phyloP scores from a whole-genome alignment of 805 yeast species.

The Kluyveromyces lactis region DNA sequence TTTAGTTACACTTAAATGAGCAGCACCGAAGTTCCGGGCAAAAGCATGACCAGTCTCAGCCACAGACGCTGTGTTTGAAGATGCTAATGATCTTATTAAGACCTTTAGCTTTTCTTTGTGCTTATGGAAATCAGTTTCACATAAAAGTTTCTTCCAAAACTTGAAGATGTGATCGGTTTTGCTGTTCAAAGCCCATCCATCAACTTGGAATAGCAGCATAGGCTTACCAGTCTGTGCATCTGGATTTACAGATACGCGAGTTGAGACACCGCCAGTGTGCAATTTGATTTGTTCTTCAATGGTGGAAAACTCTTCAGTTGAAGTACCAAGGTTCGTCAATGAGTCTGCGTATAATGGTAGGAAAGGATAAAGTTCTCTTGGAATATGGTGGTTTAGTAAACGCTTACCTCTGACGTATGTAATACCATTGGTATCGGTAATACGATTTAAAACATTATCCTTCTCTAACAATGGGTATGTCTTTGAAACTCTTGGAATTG shows the following conservation, averaged over 20 bases:
- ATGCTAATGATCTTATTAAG: slow-evolving; percentile 62
- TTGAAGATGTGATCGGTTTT: slow-evolving; percentile 54
- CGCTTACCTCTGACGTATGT: slow-evolving; percentile 68
- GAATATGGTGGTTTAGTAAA: slow-evolving; percentile 44
- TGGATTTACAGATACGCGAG: slow-evolving; percentile 49
- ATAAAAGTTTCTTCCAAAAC: slow-evolving; percentile 61
- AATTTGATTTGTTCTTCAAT: slow-evolving; percentile 79
- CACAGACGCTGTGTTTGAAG: slow-evolving; percentile 68
- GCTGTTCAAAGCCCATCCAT: slow-evolving; percentile 63
- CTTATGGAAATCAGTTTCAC: slow-evolving; percentile 54
- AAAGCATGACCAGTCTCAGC: slow-evolving; percentile 85
- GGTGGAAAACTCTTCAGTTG: slow-evolving; percentile 57
- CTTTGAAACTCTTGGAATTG: slow-evolving; percentile 56
- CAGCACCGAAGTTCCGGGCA: slow-evolving; percentile 61
- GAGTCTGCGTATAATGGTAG: slow-evolving; percentile 74
- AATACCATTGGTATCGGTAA: slow-evolving; percentile 73
- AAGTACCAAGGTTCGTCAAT: slow-evolving; percentile 82
- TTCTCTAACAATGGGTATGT: slow-evolving; percentile 29
- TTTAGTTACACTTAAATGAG: slow-evolving; percentile 53
- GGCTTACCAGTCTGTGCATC: slow-evolving; percentile 46
- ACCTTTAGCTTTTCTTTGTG: slow-evolving; percentile 62
- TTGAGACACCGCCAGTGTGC: slow-evolving; percentile 75
- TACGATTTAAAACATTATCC: slow-evolving; percentile 35
- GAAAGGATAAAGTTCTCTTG: slow-evolving; percentile 54
- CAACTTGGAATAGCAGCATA: slow-evolving; percentile 44